phyloP scores from a whole-genome alignment of 805 yeast genomes.

The Teunomyces panamensis region DNA sequence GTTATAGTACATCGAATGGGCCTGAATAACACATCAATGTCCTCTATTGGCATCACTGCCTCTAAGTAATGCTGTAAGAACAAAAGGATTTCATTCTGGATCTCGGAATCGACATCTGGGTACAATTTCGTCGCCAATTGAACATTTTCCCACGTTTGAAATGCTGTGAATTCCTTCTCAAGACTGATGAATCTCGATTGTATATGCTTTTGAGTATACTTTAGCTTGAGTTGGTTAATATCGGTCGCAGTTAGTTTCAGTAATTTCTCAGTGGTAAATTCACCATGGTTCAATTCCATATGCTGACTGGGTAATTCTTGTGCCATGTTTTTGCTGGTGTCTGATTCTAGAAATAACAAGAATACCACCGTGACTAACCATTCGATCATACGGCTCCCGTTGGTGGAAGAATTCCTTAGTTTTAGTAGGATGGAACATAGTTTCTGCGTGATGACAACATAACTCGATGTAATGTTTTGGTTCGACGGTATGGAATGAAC shows the following conservation, averaged over 20 bases:
- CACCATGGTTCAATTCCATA: neutral
- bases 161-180: neutral
- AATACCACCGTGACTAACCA: neutral
- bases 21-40: neutral
- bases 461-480: neutral
- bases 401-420: neutral
- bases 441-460: neutral
- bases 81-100: neutral
- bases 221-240: neutral
- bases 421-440: neutral
- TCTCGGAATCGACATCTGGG: neutral
- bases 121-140: neutral
- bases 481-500: neutral
- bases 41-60: neutral
- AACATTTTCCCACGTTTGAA: neutral
- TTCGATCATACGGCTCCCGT: neutral
- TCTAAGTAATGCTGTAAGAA: constrained; percentile 1
- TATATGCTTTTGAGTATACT: neutral
- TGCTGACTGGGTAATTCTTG: neutral
- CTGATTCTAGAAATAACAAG: neutral
- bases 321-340: neutral
- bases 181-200: neutral
- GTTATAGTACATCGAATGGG: neutral
- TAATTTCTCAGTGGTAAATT: neutral
- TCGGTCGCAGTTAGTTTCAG: constrained; percentile 1